These are phyloP conservation scores for Microsporum ferrugineum DNA, from an alignment of 2,329 filamentous ascomycete species.

Conservation along the genomic window DNA sequence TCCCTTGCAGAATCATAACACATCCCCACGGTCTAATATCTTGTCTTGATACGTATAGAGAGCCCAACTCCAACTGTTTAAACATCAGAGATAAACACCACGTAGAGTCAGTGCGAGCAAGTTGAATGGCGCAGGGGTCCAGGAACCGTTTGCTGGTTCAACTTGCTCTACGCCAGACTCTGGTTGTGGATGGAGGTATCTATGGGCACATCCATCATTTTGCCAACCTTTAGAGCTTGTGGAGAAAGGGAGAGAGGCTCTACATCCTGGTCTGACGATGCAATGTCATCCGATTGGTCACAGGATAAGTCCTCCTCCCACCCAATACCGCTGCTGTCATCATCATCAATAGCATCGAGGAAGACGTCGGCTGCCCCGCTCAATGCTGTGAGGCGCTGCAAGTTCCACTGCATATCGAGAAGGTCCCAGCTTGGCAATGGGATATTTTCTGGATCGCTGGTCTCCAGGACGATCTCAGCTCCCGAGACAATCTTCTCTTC, in stretches of 20 bases:
- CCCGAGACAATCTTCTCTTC: neutral
- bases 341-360: neutral
- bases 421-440: conserved; percentile 3
- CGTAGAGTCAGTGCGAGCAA: too few species aligned
- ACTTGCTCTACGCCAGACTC: neutral
- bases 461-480: neutral
- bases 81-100: too few species aligned
- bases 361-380: neutral
- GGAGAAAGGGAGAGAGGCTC: neutral
- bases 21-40: too few species aligned
- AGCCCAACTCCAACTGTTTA: too few species aligned
- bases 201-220: neutral
- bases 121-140: too few species aligned
- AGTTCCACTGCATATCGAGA: conserved; percentile 4
- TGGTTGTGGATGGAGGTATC: neutral
- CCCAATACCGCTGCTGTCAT: neutral
- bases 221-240: neutral
- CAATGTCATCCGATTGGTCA: too few species aligned
- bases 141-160: neutral
- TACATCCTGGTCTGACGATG: neutral
- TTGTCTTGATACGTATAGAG: too few species aligned
- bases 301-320: neutral
- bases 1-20: too few species aligned
- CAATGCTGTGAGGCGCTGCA: conserved; percentile 6
- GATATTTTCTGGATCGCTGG: neutral